These are phyloP conservation scores for Colletotrichum sp. DNA, from an alignment of 2,329 filamentous ascomycete species.

Conservation along the genomic window DNA sequence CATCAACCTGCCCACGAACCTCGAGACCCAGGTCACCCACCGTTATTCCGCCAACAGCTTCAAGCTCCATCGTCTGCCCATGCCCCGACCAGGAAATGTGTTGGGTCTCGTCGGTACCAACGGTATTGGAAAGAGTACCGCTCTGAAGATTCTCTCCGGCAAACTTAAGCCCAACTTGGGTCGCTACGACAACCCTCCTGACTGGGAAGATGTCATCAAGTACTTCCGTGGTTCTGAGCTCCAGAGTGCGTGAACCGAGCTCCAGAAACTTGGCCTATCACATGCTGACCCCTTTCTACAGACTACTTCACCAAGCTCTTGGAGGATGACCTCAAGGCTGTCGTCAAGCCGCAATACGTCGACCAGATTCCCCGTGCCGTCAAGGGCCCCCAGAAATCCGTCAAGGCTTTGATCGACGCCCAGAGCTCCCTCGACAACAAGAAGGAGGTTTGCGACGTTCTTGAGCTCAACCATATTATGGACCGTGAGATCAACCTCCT, in stretches of 20 bases:
- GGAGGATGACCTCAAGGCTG: slow-evolving; percentile 95
- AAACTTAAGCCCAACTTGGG: slow-evolving; percentile 99
- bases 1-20: slow-evolving; percentile 99
- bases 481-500: slow-evolving; percentile 90
- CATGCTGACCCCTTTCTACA: slow-evolving; percentile 19
- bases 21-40: slow-evolving; percentile 97
- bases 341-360: slow-evolving; percentile 99
- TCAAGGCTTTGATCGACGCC: slow-evolving; percentile 78
- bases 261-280: not conserved
- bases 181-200: slow-evolving; percentile 92
- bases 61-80: slow-evolving; percentile 96
- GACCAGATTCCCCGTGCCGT: slow-evolving; percentile 97
- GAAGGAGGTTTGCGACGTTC: slow-evolving; percentile 79
- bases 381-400: slow-evolving; percentile 79
- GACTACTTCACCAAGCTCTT: slow-evolving; percentile 99
- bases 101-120: slow-evolving; percentile 97
- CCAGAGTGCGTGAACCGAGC: slow-evolving; percentile 72
- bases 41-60: slow-evolving; percentile 99
- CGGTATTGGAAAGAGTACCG: slow-evolving; percentile 99
- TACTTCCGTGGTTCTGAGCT: slow-evolving; percentile 97
- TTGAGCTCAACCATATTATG: slow-evolving; percentile 88
- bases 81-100: slow-evolving; percentile 93
- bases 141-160: slow-evolving; percentile 96
- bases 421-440: slow-evolving; percentile 80
- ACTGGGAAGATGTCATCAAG: slow-evolving; percentile 99